Percentiles rank a stretch among this genome's conserved stretches.
These are phyloP conservation scores for Brasenia schreberi DNA, from an alignment of 164 flowering plant genomes.

Conservation along the genomic window DNA sequence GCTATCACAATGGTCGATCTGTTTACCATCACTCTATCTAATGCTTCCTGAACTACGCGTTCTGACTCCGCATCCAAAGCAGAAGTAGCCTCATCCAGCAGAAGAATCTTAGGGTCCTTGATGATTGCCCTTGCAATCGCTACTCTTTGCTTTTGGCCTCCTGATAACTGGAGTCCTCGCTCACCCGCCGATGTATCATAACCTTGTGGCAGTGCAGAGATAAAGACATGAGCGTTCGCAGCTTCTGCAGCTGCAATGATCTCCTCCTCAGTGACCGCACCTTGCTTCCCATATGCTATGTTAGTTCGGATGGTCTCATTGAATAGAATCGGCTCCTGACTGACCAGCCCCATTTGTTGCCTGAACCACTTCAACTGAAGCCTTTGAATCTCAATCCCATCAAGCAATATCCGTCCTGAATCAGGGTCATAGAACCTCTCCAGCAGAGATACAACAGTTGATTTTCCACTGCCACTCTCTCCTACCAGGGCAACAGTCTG, in stretches of 20 bases:
- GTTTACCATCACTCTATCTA: conserved; percentile 13
- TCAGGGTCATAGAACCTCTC: conserved; percentile 47
- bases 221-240: conserved; percentile 20
- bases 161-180: conserved; percentile 16
- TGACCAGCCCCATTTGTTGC: conserved; percentile 67
- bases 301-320: conserved; percentile 15
- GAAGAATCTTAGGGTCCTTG: conserved; percentile 11
- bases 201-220: conserved; percentile 13
- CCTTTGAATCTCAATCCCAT: conserved; percentile 40
- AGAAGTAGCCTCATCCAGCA: conserved; percentile 17
- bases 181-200: conserved; percentile 16
- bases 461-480: conserved; percentile 21
- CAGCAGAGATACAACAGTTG: conserved; percentile 43
- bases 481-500: conserved; percentile 18
- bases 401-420: conserved; percentile 32
- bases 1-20: conserved; percentile 16
- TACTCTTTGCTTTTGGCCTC: conserved; percentile 19
- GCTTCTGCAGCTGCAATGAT: conserved; percentile 13
- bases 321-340: conserved; percentile 44
- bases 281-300: conserved; percentile 19
- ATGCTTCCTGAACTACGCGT: conserved; percentile 15
- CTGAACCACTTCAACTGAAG: conserved; percentile 49
- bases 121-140: conserved; percentile 16
- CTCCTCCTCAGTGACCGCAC: conserved; percentile 14
- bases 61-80: conserved; percentile 19